Conservation (phyloP, 2,329 filamentous ascomycete genomes). For the Sclerotinia glacialis region DNA sequence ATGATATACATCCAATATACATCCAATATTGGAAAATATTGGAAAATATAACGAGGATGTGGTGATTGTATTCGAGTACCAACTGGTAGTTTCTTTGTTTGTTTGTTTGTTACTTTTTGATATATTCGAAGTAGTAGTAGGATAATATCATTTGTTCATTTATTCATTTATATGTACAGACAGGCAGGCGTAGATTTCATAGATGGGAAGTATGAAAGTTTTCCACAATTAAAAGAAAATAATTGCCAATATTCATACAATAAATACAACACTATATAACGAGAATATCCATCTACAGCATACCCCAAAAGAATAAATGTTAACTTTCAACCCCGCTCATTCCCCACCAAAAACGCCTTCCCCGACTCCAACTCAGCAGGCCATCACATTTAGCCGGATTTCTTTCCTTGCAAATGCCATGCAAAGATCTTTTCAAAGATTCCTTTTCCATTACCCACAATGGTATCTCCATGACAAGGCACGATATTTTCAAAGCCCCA, state of each 20-base stretch:
- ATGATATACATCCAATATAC: too few species aligned
- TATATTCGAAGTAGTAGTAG: too few species aligned
- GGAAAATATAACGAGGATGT: too few species aligned
- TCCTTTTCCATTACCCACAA: conserved; percentile 70
- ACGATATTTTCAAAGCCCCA: conserved; percentile 89
- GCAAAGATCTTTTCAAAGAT: conserved; percentile 75
- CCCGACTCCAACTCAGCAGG: neutral
- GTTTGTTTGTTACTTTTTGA: too few species aligned
- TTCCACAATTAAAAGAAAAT: neutral
- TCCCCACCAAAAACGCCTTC: neutral
- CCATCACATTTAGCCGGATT: neutral
- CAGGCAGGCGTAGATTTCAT: too few species aligned
- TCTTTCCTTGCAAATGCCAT: conserved; percentile 67
- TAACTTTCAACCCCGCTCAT: neutral
- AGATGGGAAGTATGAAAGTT: too few species aligned
- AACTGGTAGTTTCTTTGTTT: too few species aligned
- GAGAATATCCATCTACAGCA: neutral
- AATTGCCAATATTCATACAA: neutral
- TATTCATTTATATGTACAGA: too few species aligned
- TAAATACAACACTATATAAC: neutral
- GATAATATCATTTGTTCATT: too few species aligned
- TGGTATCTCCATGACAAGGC: conserved; percentile 89
- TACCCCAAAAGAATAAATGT: neutral
- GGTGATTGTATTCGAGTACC: too few species aligned
- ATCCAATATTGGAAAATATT: too few species aligned